Base-by-base conservation (phyloP, 73 alveolate species). In the Tetrahymena malaccensis region DNA sequence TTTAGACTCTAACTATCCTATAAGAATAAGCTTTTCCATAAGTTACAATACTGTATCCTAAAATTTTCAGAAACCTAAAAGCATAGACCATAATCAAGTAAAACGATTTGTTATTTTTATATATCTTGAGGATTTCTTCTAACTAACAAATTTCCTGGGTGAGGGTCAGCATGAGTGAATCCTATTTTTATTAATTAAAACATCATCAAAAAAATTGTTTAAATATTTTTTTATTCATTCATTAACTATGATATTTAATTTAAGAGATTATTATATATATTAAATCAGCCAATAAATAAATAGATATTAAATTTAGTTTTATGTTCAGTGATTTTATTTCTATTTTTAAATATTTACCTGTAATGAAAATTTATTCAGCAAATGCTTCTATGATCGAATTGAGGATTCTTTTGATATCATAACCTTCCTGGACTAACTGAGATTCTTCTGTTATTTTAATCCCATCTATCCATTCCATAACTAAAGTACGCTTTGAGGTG, bases 91-190 rank as follows among this genome's bases (percentile, higher is more conserved):
- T 96, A 98, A 94, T 97, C 99, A 17, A 97, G 83, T 34, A 97
- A 94, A 12, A 97, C 98, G 25, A 97, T 97, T 94, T 97, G 94
- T 56, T 98, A 97, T 21, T 95, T 94, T 25, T 83, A 55, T 11
- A 43, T 89, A 31, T 94, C 94, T 31, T 94, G 93, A 12, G 98
- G 98, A 37, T 96, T 96, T 83, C 94, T 93, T 84, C 99, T 94
- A 0, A 97, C 96, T n/a, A 96, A 84, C 12, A 97, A 84, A 95
- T 97, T 97, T n/a, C 99, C 99, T 25, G 99, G 99, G 93, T 97
- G 99, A 25, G 99, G 98, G 93, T 97, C 99, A 15, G 98, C 96
- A 95, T 97, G 99, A 25, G 97, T 96, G 55, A 96, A 97, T 35
- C 98, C 98, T 89, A 95, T 56, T 31, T 85, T 19, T 21, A 21